Conservation (phyloP, 441 rosid genomes). For the Kokia cookei region DNA sequence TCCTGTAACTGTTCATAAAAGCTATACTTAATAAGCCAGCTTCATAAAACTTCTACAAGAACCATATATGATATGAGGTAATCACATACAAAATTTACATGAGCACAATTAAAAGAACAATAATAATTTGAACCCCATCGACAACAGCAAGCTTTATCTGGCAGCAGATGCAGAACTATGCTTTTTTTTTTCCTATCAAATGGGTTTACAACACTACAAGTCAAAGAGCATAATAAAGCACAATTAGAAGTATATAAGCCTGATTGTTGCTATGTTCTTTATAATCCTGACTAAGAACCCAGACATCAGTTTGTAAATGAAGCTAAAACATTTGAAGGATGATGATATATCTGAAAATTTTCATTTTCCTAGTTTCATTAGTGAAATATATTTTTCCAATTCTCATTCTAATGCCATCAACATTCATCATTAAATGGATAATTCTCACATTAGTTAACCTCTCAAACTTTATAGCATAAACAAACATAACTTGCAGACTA, state of each 20-base stretch:
- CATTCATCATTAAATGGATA: background rate
- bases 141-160: too few species aligned
- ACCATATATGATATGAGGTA: background rate
- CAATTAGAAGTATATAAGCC: background rate
- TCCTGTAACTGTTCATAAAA: conserved; percentile 79
- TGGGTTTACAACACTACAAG: background rate
- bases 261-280: background rate
- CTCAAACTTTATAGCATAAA: background rate
- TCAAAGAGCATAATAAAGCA: background rate
- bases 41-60: conserved; percentile 2
- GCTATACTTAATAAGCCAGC: conserved; percentile 13
- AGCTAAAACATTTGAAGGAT: background rate
- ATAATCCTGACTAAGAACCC: background rate
- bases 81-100: background rate
- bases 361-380: background rate
- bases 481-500: background rate
- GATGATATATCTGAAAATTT: background rate
- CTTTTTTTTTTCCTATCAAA: background rate
- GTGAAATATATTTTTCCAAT: background rate
- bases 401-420: background rate
- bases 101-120: background rate
- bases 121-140: background rate
- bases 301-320: background rate
- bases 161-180: background rate
- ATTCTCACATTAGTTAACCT: background rate